Conservation (phyloP, 1,284 basidiomycete genomes). For the Papiliotrema fonsecae region DNA sequence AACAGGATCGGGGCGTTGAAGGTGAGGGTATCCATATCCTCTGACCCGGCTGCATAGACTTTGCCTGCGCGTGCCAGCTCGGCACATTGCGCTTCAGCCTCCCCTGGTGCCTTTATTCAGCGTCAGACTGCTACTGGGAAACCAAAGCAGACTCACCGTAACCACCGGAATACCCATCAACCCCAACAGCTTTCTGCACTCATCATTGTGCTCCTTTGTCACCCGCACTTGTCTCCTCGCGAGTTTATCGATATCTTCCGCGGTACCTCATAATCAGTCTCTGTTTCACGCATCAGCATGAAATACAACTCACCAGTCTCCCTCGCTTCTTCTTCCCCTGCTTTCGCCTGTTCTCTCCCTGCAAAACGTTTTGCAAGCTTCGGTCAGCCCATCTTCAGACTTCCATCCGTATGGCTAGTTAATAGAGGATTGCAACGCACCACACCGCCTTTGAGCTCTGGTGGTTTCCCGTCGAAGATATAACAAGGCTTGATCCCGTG, state of each 20-base stretch:
- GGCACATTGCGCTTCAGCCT: slow-evolving; percentile 98
- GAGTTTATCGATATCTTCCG: slow-evolving; percentile 88
- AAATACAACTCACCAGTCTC: slow-evolving; percentile 63
- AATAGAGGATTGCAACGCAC: slow-evolving; percentile 55
- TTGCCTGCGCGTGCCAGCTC: slow-evolving; percentile 93
- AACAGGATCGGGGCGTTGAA: slow-evolving; percentile 88
- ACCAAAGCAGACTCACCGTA: slow-evolving; percentile 55
- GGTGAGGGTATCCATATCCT: slow-evolving; percentile 99
- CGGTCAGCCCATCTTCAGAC: not conserved
- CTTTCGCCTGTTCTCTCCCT: slow-evolving; percentile 84
- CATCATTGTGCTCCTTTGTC: slow-evolving; percentile 93
- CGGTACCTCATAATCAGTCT: slow-evolving; percentile 55
- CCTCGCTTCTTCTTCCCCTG: slow-evolving; percentile 91
- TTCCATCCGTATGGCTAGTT: not conserved
- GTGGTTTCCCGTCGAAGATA: slow-evolving; percentile 98
- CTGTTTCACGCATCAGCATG: not conserved
- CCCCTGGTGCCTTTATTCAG: slow-evolving; percentile 80
- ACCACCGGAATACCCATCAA: slow-evolving; percentile 98
- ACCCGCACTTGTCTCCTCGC: slow-evolving; percentile 89
- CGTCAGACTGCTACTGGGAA: not conserved
- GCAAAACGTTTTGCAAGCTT: slow-evolving; percentile 91
- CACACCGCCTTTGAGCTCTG: slow-evolving; percentile 92
- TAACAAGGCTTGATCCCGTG: slow-evolving; percentile 98
- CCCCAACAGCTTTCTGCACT: slow-evolving; percentile 78
- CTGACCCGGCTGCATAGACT: slow-evolving; percentile 95